These are phyloP conservation scores for Chimonanthus salicifolius DNA, from an alignment of 164 flowering plant genomes.

Conservation along the genomic window DNA sequence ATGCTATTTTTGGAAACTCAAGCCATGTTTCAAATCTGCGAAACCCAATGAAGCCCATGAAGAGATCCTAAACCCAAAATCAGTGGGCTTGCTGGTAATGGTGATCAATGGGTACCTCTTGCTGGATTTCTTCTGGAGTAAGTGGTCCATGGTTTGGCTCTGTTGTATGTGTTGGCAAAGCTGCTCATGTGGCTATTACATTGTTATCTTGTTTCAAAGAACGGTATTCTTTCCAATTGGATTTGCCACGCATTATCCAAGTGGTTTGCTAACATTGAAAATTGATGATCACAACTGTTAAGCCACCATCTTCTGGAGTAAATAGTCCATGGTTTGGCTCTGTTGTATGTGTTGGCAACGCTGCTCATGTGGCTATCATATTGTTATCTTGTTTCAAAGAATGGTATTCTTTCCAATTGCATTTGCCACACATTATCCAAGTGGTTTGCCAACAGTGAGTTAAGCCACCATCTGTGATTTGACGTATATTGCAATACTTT, in stretches of 20 bases:
- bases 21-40: no score
- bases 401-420: conserved; percentile 30
- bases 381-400: conserved; percentile 46
- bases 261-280: conserved; percentile 9
- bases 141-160: conserved; percentile 50
- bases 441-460: conserved; percentile 9
- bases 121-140: conserved; percentile 77
- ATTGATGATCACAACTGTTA: neutral
- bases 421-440: conserved; percentile 23
- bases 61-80: no score
- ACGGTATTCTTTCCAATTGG: conserved; percentile 31
- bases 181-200: conserved; percentile 56
- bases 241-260: conserved; percentile 23
- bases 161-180: conserved; percentile 35
- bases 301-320: neutral
- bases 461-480: neutral
- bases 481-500: neutral
- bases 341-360: no score
- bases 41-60: no score
- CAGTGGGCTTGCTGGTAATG: conserved; percentile 68
- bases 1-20: no score
- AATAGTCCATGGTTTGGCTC: no score
- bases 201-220: conserved; percentile 46
- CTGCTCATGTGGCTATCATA: conserved; percentile 36
- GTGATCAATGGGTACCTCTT: conserved; percentile 82